Conservation (phyloP, 2,329 filamentous ascomycete genomes). For the Arthrobotrys conoides region DNA sequence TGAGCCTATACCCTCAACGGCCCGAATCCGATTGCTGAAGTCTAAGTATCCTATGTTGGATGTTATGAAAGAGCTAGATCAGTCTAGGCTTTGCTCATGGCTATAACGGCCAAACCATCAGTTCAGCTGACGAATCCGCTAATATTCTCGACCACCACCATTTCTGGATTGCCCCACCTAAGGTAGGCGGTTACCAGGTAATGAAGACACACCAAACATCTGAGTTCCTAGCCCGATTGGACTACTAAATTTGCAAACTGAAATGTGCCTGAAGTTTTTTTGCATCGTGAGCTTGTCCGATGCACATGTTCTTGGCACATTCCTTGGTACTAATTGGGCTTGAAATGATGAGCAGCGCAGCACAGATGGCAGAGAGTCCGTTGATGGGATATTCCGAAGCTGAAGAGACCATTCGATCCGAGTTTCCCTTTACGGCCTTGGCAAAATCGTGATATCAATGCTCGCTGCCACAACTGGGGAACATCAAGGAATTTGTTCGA, state of each 20-base stretch:
- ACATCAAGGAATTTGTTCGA: neutral
- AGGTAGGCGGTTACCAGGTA: conserved; percentile 27
- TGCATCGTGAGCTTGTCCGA: neutral
- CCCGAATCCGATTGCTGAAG: conserved; percentile 44
- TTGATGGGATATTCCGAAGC: conserved; percentile 16
- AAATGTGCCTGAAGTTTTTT: conserved; percentile 12
- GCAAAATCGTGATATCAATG: neutral
- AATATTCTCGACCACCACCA: conserved; percentile 37
- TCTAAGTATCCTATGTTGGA: conserved; percentile 40
- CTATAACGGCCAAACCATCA: neutral
- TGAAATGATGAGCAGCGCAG: neutral
- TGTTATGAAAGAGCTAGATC: neutral
- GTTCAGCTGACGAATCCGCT: neutral
- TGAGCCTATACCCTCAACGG: conserved; percentile 7
- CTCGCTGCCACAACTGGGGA: neutral
- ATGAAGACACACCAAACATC: conserved; percentile 1
- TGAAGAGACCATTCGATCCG: neutral
- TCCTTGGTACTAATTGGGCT: neutral
- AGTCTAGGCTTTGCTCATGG: neutral
- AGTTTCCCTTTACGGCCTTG: neutral
- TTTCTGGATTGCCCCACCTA: conserved; percentile 3
- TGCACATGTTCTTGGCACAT: conserved; percentile 9
- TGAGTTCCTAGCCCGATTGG: conserved; percentile 14
- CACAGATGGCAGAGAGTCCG: neutral
- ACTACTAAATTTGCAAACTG: conserved; percentile 10